Percentiles rank a stretch among this genome's conserved stretches.
Evolutionary conservation across 2,329 filamentous ascomycete genomes (phyloP).

Genomic region (Claviceps lovelessii): DNA sequence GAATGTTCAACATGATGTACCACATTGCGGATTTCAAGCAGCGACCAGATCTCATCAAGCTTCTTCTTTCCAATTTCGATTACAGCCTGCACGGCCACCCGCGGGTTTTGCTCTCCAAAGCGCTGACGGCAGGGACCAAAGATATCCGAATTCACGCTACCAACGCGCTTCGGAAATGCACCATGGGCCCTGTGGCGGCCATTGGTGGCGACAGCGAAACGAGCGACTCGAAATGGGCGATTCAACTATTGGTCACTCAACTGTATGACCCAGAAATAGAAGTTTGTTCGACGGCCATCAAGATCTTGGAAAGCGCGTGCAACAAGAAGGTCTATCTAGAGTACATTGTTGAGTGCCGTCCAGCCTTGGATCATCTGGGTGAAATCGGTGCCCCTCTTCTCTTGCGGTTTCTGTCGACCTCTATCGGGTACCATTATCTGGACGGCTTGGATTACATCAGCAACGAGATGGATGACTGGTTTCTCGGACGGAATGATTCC

Average conservation of each 20-base stretch:
- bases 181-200: slow-evolving; percentile 36
- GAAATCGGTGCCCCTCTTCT: slow-evolving; percentile 92
- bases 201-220: slow-evolving; percentile 23
- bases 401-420: slow-evolving; percentile 84
- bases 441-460: slow-evolving; percentile 97
- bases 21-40: slow-evolving; percentile 88
- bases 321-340: slow-evolving; percentile 83
- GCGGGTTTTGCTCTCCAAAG: slow-evolving; percentile 82
- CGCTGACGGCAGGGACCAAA: slow-evolving; percentile 80
- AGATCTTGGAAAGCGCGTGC: slow-evolving; percentile 93
- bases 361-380: slow-evolving; percentile 84
- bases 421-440: slow-evolving; percentile 92
- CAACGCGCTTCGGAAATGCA: slow-evolving; percentile 74
- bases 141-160: slow-evolving; percentile 85
- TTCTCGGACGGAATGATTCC: slow-evolving; percentile 88
- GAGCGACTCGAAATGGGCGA: slow-evolving; percentile 83
- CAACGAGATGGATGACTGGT: slow-evolving; percentile 99
- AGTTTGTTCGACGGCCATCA: slow-evolving; percentile 90
- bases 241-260: slow-evolving; percentile 92
- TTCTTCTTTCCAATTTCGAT: slow-evolving; percentile 81
- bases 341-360: slow-evolving; percentile 91
- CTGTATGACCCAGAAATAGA: slow-evolving; percentile 95
- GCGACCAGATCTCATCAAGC: slow-evolving; percentile 79
- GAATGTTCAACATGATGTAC: slow-evolving; percentile 99
- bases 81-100: slow-evolving; percentile 81